phyloP scores from a whole-genome alignment of 1,284 basidiomycete species.

The Naganishia albida region DNA sequence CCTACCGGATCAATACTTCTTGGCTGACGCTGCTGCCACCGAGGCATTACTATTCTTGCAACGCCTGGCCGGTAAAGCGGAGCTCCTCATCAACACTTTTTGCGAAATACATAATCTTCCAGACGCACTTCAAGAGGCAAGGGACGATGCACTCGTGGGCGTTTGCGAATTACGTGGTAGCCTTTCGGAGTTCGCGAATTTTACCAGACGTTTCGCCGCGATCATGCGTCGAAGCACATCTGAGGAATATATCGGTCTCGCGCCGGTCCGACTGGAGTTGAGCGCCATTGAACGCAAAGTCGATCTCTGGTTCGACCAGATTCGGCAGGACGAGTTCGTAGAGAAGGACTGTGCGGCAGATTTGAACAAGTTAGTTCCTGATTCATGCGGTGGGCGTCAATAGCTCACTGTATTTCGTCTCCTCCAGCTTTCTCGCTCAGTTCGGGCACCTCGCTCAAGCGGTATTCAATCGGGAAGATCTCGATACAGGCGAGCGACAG shows the following conservation, averaged over 20 bases:
- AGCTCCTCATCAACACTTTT: constrained; percentile 76
- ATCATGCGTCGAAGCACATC: constrained; percentile 75
- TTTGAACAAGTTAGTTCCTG: constrained; percentile 67
- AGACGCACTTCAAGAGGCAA: constrained; percentile 73
- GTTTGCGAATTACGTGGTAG: constrained; percentile 88
- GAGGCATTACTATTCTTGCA: constrained; percentile 88
- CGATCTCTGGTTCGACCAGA: constrained; percentile 82
- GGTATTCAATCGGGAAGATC: constrained; percentile 76
- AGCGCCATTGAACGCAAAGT: constrained; percentile 84
- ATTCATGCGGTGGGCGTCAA: background rate
- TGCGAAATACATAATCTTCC: constrained; percentile 79
- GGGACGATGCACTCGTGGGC: constrained; percentile 78
- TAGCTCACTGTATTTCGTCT: background rate
- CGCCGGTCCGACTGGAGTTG: constrained; percentile 79
- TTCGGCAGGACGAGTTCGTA: constrained; percentile 83
- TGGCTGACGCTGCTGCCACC: constrained; percentile 81
- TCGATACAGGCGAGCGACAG: constrained; percentile 83
- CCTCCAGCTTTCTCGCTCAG: constrained; percentile 74
- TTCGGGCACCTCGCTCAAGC: constrained; percentile 86
- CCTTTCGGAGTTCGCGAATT: constrained; percentile 71
- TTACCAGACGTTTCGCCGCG: constrained; percentile 83
- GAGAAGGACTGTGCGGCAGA: constrained; percentile 90
- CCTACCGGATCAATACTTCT: constrained; percentile 78
- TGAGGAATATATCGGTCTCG: constrained; percentile 78
- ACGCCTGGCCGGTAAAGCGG: constrained; percentile 77